These are phyloP conservation scores for Saccharata proteae DNA, from an alignment of 2,329 filamentous ascomycete species.

Conservation along the genomic window DNA sequence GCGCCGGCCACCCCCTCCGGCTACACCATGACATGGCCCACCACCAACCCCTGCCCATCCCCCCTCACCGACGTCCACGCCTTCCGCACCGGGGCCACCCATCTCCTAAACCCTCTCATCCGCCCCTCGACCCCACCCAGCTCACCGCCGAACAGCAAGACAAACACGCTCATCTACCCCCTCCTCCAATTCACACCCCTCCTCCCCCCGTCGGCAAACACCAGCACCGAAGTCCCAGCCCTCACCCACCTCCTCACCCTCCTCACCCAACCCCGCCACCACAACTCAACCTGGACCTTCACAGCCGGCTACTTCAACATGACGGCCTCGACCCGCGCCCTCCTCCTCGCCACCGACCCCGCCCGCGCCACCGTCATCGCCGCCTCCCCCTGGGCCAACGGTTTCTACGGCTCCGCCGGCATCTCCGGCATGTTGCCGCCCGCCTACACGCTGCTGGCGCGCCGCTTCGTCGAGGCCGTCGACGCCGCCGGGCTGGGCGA, in stretches of 20 bases:
- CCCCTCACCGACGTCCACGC: slow-evolving; percentile 57
- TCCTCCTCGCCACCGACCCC: slow-evolving; percentile 64
- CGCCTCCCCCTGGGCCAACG: slow-evolving; percentile 85
- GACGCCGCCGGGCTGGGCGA: slow-evolving; percentile 39
- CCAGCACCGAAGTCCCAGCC: slow-evolving; percentile 79
- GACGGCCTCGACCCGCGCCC: slow-evolving; percentile 65
- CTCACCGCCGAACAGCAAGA: slow-evolving; percentile 14
- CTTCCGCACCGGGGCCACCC: slow-evolving; percentile 60
- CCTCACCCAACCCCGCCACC: slow-evolving; percentile 51
- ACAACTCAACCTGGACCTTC: slow-evolving; percentile 77
- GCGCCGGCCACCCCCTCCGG: slow-evolving; percentile 35
- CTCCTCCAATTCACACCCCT: slow-evolving; percentile 81
- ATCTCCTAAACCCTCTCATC: slow-evolving; percentile 55
- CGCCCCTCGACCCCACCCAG: slow-evolving; percentile 30
- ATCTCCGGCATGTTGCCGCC: slow-evolving; percentile 82
- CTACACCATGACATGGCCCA: slow-evolving; percentile 59
- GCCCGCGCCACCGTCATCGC: slow-evolving; percentile 72
- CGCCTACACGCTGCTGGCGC: slow-evolving; percentile 81
- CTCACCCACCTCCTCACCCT: slow-evolving; percentile 64
- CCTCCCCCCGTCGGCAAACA: slow-evolving; percentile 50
- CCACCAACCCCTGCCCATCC: slow-evolving; percentile 58
- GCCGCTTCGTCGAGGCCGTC: slow-evolving; percentile 62
- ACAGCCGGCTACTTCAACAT: slow-evolving; percentile 99
- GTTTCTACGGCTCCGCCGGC: slow-evolving; percentile 81
- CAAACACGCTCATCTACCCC: slow-evolving; percentile 70